Evolutionary conservation across 2,329 filamentous ascomycete species (phyloP).

Genomic region (Colletotrichum sp.): DNA sequence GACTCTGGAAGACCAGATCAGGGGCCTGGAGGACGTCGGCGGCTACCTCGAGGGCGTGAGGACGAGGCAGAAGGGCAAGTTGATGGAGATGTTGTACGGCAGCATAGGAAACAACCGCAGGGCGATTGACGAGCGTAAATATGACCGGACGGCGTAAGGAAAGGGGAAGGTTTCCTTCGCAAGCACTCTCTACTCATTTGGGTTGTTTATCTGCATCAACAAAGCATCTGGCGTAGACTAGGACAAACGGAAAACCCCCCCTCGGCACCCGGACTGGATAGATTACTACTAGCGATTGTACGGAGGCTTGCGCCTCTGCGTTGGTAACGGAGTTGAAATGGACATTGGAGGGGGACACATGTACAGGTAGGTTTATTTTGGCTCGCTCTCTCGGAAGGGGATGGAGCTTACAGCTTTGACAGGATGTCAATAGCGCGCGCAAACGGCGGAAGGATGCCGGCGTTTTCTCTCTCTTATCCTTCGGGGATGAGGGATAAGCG

Average conservation of each 20-base stretch:
- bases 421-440: not conserved
- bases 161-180: not conserved
- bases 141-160: conserved; percentile 5
- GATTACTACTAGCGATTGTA: not conserved
- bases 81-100: conserved; percentile 81
- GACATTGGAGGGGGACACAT: not conserved
- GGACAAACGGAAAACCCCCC: not conserved
- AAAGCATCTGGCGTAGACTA: not conserved
- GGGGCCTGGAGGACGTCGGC: conserved; percentile 80
- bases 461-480: not conserved
- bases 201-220: not conserved
- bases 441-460: not conserved
- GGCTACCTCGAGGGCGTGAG: conserved; percentile 77
- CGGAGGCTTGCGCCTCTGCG: not conserved
- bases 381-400: not conserved
- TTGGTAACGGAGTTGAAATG: not conserved
- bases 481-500: not conserved
- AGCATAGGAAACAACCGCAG: conserved; percentile 34
- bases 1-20: conserved; percentile 84
- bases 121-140: conserved; percentile 33
- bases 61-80: conserved; percentile 79
- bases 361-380: not conserved
- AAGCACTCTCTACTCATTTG: not conserved
- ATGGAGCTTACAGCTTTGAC: not conserved
- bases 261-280: not conserved